Evolutionary conservation across 164 flowering plant genomes (phyloP), one percentile per base, ranked within the genome.

Genomic region (Liquidambar formosana): DNA sequence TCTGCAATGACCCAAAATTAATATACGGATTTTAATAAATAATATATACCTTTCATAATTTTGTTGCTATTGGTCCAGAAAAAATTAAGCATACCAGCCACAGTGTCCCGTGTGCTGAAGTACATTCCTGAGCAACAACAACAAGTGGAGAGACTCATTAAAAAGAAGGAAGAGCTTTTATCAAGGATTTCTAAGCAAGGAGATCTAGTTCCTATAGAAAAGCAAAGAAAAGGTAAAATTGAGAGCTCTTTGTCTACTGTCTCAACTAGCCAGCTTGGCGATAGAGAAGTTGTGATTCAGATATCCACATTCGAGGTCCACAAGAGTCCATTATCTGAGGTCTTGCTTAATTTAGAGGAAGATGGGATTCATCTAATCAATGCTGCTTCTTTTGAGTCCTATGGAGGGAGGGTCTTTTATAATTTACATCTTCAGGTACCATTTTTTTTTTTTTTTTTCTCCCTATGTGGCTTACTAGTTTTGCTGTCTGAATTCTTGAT

Each of bases 111-210:
- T 0, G 86, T 75, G 22, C 56, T 85, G 27, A 85, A 85, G 47
- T 90, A 88, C 82, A 85, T 90, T 52, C 89, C 92, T 0, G 88
- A 86, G 74, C 76, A 86, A 62, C 87, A 86, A 57, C 72, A 78
- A 33, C 81, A 88, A 77, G 84, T 88, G 28, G 84, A 82, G 65
- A 74, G 64, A 38, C 77, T 87, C 38, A 16, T 43, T 12, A 45
- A 73, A 46, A 80, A 70, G 72, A 87, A 84, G 51, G 81, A 84
- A 66, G 81, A 81, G 67, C 71, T 85, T 12, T 46, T 77, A 15
- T 64, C 81, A 70, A 75, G 65, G 11, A 66, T 81, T 12, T 61
- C 79, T 0, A 66, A 43, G 63, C 75, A 71, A 48, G 69, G 56
- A 46, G 77, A 73, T 23, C 2, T 23, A 4, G 26, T 15, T 38